These are phyloP conservation scores for Russula abietina DNA, from an alignment of 768 basidiomycete genomes.

Conservation along the genomic window DNA sequence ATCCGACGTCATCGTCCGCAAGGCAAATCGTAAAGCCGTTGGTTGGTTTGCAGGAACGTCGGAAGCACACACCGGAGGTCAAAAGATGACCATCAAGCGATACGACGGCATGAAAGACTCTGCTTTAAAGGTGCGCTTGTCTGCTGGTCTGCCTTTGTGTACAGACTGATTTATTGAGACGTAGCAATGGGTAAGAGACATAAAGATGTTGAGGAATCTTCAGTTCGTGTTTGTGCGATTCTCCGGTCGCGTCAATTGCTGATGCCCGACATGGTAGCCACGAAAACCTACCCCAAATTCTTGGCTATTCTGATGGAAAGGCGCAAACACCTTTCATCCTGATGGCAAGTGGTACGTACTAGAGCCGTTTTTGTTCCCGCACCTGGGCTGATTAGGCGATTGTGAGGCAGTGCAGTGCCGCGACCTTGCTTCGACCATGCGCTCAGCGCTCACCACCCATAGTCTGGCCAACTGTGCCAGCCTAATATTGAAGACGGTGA, in stretches of 20 bases:
- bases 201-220: constrained; percentile 46
- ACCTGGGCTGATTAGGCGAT: neutral
- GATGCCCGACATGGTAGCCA: constrained; percentile 33
- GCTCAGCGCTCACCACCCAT: no score
- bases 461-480: constrained; percentile 19
- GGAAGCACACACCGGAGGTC: constrained; percentile 39
- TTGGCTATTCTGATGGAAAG: constrained; percentile 43
- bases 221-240: constrained; percentile 34
- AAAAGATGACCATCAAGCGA: constrained; percentile 37
- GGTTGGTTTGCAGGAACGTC: constrained; percentile 46
- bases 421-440: no score
- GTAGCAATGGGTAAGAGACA: constrained; percentile 46
- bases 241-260: neutral
- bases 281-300: constrained; percentile 48
- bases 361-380: neutral
- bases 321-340: constrained; percentile 46
- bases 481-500: constrained; percentile 21
- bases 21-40: constrained; percentile 22
- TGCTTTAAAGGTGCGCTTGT: constrained; percentile 31
- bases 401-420: constrained; percentile 14
- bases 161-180: neutral
- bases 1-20: constrained; percentile 40
- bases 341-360: constrained; percentile 40
- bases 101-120: constrained; percentile 38
- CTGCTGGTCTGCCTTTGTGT: neutral